These are phyloP conservation scores for Ganoderma lingzhi DNA, from an alignment of 1,284 basidiomycete genomes.

Conservation along the genomic window DNA sequence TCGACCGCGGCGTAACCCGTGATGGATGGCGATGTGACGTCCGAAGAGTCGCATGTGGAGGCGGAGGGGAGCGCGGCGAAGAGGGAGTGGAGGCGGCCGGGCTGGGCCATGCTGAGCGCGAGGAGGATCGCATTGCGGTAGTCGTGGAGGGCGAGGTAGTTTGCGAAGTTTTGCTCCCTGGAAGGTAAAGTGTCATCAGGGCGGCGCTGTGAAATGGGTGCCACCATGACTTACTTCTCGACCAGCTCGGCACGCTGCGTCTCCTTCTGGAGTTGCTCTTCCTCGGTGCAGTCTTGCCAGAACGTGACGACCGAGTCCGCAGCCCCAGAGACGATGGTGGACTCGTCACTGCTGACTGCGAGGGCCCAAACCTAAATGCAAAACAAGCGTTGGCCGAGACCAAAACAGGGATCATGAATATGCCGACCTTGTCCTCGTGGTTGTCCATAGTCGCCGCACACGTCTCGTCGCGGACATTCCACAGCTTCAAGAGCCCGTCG, in stretches of 20 bases:
- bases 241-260: conserved; percentile 75
- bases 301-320: conserved; percentile 94
- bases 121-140: conserved; percentile 92
- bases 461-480: conserved; percentile 92
- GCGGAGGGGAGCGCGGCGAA: conserved; percentile 70
- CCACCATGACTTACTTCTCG: conserved; percentile 67
- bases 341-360: conserved; percentile 80
- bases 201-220: conserved; percentile 11
- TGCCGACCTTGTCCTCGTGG: conserved; percentile 87
- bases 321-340: conserved; percentile 88
- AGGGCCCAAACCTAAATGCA: conserved; percentile 88
- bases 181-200: background rate
- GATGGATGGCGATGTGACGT: conserved; percentile 48
- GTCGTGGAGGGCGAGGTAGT: conserved; percentile 89
- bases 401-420: conserved; percentile 31
- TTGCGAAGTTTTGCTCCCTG: conserved; percentile 96
- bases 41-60: conserved; percentile 7
- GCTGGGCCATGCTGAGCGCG: conserved; percentile 93
- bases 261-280: conserved; percentile 79
- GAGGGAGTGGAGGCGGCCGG: conserved; percentile 84
- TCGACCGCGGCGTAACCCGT: conserved; percentile 83
- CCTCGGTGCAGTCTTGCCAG: conserved; percentile 93
- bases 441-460: conserved; percentile 93
- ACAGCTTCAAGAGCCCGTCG: conserved; percentile 95
- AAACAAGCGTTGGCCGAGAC: background rate